Conservation (phyloP, 345 rosid species). For the Pugionium dolabratum region DNA sequence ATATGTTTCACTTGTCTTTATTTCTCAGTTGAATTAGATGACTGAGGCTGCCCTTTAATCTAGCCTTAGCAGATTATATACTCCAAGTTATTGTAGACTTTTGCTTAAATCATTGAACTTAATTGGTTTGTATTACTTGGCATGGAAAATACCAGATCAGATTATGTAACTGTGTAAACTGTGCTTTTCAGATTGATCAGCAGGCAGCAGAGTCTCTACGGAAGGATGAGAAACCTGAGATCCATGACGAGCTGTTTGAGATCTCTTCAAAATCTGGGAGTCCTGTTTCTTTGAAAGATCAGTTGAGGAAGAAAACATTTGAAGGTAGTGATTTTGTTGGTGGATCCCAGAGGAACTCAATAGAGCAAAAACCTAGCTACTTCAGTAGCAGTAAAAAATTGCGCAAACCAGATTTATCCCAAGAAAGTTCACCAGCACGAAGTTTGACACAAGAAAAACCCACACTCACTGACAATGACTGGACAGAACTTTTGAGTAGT, state of each 20-base stretch:
- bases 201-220: slow-evolving; percentile 91
- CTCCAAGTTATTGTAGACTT: background rate
- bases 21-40: no score
- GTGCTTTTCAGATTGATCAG: slow-evolving; percentile 73
- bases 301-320: slow-evolving; percentile 59
- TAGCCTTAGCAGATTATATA: no score
- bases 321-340: slow-evolving; percentile 48
- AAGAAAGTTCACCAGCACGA: slow-evolving; percentile 37
- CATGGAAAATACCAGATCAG: background rate
- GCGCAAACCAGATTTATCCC: slow-evolving; percentile 35
- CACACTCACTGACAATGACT: slow-evolving; percentile 71
- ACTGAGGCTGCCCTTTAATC: no score
- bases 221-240: slow-evolving; percentile 62
- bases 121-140: background rate
- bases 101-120: slow-evolving; percentile 3
- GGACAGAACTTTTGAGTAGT: slow-evolving; percentile 78
- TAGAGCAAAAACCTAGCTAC: slow-evolving; percentile 30
- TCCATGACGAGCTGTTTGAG: slow-evolving; percentile 53
- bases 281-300: slow-evolving; percentile 76
- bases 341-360: slow-evolving; percentile 52
- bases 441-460: slow-evolving; percentile 44
- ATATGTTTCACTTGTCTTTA: no score
- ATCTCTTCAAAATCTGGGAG: slow-evolving; percentile 52
- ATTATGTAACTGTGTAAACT: slow-evolving; percentile 5
- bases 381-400: slow-evolving; percentile 24